Base-by-base conservation (phyloP, 805 yeast species). In the Jamesozyma jinghongensis region DNA sequence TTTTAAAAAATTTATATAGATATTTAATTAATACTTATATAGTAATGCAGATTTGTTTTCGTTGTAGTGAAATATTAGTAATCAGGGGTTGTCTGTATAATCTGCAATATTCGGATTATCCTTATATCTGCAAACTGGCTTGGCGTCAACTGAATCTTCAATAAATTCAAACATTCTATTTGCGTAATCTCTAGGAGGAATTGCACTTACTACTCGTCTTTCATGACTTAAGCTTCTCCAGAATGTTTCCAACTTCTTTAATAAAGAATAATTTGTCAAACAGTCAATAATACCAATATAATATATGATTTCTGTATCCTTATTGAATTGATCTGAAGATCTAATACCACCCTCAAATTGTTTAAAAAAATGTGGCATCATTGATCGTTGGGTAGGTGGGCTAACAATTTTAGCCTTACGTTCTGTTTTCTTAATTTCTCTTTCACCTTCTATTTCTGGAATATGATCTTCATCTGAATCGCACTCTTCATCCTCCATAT, bases 261-360 rank as follows among this genome's bases (percentile, higher is more conserved):
- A 65, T 18, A 80, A 61, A 0, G 84, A 77, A 52, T 85, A 85
- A 47, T 77, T 76, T 0, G 98, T 92, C 50, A 92, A 68, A 62
- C 95, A 90, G 57, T 92, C 98, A 48, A 92, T 92, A 30, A 92
- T 81, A 7, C 98, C 98, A 52, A 92, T 66, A 54, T 88, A 92
- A 63, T 92, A 92, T 6, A 90, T 74, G 40, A 81, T 74, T 25
- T 75, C 69, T 28, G 75, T 54, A 19, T 85, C 84, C 36, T 75
- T 70, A 54, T 60, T 49, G 34, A 47, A 42, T 32, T 48, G 43
- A 53, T 80, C 75, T 1, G 94, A 78, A 3, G 90, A 80, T 37
- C 81, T 68, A 32, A 83, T 76, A 3, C 97, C 97, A 14, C 95
- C 95, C 58, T 83, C 87, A 52, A 79, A 85, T 11, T 77, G 71